Evolutionary conservation across 768 basidiomycete species (phyloP).

Genomic region (Boletus bicolor): DNA sequence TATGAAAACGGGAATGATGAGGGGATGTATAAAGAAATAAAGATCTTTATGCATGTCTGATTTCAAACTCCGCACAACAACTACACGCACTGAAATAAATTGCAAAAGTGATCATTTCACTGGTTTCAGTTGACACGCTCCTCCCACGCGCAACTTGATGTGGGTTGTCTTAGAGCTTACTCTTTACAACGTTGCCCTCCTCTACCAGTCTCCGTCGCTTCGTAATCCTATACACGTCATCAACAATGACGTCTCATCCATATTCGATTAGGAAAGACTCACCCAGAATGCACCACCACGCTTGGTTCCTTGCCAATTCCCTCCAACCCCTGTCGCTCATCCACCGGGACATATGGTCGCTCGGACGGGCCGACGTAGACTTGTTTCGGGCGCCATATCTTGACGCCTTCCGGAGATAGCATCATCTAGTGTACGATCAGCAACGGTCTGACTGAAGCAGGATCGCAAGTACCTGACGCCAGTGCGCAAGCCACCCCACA

Average conservation of each 20-base stretch:
- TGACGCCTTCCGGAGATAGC: conserved; percentile 84
- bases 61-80: conserved; percentile 26
- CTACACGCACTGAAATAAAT: background rate
- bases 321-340: conserved; percentile 52
- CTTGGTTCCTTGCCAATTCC: conserved; percentile 60
- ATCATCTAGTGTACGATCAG: conserved; percentile 63
- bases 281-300: conserved; percentile 72
- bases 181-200: conserved; percentile 23
- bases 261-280: conserved; percentile 29
- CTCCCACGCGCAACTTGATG: background rate
- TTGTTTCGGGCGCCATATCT: conserved; percentile 90
- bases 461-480: conserved; percentile 62
- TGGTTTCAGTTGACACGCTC: background rate
- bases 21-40: background rate
- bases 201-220: conserved; percentile 32
- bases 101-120: background rate
- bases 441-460: background rate
- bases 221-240: conserved; percentile 25
- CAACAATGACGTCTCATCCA: background rate
- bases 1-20: conserved; percentile 10
- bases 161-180: conserved; percentile 18
- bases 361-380: conserved; percentile 75
- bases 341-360: conserved; percentile 71
- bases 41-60: conserved; percentile 3
- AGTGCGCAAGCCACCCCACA: conserved; percentile 91